Percentiles rank a stretch among this genome's conserved stretches.
These are phyloP conservation scores for Heliamphora exappendiculata DNA, from an alignment of 148 eudicot genomes.

Conservation along the genomic window DNA sequence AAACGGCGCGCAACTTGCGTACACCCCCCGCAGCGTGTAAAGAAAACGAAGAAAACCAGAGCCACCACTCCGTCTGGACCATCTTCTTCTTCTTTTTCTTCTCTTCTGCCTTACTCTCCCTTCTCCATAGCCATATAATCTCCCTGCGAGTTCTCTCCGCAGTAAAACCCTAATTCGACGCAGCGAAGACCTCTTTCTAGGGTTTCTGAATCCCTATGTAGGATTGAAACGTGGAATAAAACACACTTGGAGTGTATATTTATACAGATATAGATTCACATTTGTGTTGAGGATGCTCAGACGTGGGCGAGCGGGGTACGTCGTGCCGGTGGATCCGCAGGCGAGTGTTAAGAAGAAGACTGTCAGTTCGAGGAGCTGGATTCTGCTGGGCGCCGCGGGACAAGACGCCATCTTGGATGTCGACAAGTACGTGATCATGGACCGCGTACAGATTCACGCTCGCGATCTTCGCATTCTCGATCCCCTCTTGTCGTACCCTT, in stretches of 20 bases:
- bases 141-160: not conserved
- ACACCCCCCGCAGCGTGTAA: not conserved
- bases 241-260: not conserved
- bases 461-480: conserved; percentile 87
- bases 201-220: not conserved
- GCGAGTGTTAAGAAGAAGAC: conserved; percentile 31
- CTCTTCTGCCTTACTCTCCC: not conserved
- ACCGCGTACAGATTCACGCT: conserved; percentile 75
- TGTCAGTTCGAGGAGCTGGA: conserved; percentile 42
- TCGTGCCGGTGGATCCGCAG: conserved; percentile 33
- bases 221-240: not conserved
- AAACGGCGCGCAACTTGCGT: not conserved
- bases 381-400: conserved; percentile 41
- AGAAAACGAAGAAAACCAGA: no score
- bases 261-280: not conserved
- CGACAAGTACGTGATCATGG: conserved; percentile 78
- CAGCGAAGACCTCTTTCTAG: not conserved
- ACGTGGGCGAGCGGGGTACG: conserved; percentile 41
- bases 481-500: conserved; percentile 72
- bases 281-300: conserved; percentile 13
- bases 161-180: not conserved
- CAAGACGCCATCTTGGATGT: conserved; percentile 48
- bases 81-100: not conserved
- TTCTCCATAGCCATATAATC: not conserved
- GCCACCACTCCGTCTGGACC: not conserved